These are phyloP conservation scores for Euphorbia pulcherrima DNA, from an alignment of 345 rosid genomes.

Conservation along the genomic window DNA sequence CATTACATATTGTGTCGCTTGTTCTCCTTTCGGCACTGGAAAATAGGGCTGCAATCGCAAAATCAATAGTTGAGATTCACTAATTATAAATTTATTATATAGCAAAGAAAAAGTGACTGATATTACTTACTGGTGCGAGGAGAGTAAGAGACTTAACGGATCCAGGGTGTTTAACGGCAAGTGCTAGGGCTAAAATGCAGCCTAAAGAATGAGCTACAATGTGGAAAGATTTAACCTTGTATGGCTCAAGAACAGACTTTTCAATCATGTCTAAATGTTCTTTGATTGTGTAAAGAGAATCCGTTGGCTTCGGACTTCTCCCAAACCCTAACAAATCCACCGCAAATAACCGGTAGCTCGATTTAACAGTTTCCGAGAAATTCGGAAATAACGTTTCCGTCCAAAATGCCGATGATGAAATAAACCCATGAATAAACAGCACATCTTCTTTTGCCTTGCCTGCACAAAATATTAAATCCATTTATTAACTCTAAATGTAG, in stretches of 20 bases:
- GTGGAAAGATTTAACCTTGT: constrained; percentile 80
- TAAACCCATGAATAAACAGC: constrained; percentile 95
- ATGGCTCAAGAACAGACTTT: constrained; percentile 33
- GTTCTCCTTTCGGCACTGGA: constrained; percentile 71
- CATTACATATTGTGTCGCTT: constrained; percentile 75
- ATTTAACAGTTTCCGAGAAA: constrained; percentile 64
- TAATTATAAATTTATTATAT: too few species aligned
- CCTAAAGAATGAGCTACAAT: constrained; percentile 98
- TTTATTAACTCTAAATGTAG: not conserved
- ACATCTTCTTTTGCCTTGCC: constrained; percentile 67
- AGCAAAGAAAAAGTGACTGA: not conserved
- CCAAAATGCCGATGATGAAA: constrained; percentile 95
- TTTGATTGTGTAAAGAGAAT: constrained; percentile 78
- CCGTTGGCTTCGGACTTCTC: constrained; percentile 89
- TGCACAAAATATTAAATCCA: constrained; percentile 10
- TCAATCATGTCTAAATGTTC: constrained; percentile 96
- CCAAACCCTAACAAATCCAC: constrained; percentile 89
- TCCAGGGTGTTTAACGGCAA: constrained; percentile 71
- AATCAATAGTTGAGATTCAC: not conserved
- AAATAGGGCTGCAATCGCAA: constrained; percentile 71
- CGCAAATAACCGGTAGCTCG: constrained; percentile 66
- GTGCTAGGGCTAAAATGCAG: constrained; percentile 92
- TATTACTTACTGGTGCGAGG: constrained; percentile 73
- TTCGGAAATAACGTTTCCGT: constrained; percentile 92
- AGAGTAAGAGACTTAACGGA: constrained; percentile 85